Evolutionary conservation across 2,329 filamentous ascomycete species (phyloP), one percentile per base, ranked within the genome.

Genomic region (Xylariaceae sp.): DNA sequence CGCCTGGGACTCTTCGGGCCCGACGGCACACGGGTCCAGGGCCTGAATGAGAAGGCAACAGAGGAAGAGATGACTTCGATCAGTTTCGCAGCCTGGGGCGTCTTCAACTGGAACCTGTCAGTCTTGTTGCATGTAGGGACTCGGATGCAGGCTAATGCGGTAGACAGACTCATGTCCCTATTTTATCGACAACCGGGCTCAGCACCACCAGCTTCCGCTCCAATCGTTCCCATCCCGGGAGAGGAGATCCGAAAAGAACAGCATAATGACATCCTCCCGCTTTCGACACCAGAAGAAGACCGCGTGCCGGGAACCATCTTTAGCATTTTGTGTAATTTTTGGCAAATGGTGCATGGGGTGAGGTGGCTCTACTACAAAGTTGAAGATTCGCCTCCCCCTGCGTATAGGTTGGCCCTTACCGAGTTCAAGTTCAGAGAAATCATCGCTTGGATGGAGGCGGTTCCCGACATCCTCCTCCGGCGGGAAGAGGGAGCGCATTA

Each of bases 341-440:
- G 60, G 62, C 29, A 38, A 14, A 60, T 65, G n/a, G 40, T 60
- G 12, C 51, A 60, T 13, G 51, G 51, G 6, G 51, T n/a, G 38
- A 40, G 21, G 13, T 56, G 32, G 45, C 40, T 48, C 12, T 48
- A 49, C 22, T 60, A 59, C 18, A 38, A 50, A 5, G 40, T 45
- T 2, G 37, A 40, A 7, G 37, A 35, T 13, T 36, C 35, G 7
- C 42, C 36, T 1, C 41, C 43, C 2, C 17, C 38, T 8, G 33
- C 36, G 10, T 34, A 43, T 12, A 36, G 39, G 11, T 35, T 55
- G 3, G 39, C 40, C 6, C 54, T 60, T 29, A 53, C 55, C 1
- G 60, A 64, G 38, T 50, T 49, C 26, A 60, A 58, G 14, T 65
- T 56, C 33, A 57, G 57, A 5, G 58, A 64, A 38, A 44, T 65